Conservation (phyloP, 1,284 basidiomycete species). For the Leccinum colubrinum region DNA sequence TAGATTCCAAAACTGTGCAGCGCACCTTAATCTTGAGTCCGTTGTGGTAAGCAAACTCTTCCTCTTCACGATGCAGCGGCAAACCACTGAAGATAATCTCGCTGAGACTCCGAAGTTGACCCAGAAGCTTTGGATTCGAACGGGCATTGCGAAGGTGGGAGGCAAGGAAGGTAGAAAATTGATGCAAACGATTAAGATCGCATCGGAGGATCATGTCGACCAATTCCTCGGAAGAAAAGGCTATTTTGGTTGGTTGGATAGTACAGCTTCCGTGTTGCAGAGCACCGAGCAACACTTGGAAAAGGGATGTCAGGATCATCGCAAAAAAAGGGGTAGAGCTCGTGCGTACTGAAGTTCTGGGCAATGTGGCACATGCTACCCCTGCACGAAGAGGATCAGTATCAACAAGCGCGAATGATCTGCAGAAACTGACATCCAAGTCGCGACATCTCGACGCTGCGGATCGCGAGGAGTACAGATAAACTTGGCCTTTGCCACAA, state of each 20-base stretch:
- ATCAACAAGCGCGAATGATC: constrained; percentile 14
- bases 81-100: constrained; percentile 63
- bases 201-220: constrained; percentile 67
- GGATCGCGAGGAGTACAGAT: constrained; percentile 40
- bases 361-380: constrained; percentile 73
- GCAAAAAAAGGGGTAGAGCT: constrained; percentile 16
- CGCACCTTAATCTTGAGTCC: constrained; percentile 56
- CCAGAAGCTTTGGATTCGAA: constrained; percentile 57
- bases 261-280: constrained; percentile 70
- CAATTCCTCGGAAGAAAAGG: constrained; percentile 67
- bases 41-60: constrained; percentile 59
- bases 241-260: constrained; percentile 61
- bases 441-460: constrained; percentile 59
- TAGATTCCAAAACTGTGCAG: constrained; percentile 7
- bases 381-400: constrained; percentile 40
- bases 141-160: constrained; percentile 60
- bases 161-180: constrained; percentile 66
- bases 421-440: constrained; percentile 54
- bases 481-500: constrained; percentile 53
- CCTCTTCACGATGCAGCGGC: constrained; percentile 59
- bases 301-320: constrained; percentile 23
- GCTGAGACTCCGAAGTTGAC: constrained; percentile 51
- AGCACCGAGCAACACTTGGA: constrained; percentile 58
- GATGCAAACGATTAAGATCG: constrained; percentile 66
- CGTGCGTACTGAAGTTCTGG: constrained; percentile 59